Base-by-base conservation (phyloP, 1,284 basidiomycete species). In the Malassezia sp. region DNA sequence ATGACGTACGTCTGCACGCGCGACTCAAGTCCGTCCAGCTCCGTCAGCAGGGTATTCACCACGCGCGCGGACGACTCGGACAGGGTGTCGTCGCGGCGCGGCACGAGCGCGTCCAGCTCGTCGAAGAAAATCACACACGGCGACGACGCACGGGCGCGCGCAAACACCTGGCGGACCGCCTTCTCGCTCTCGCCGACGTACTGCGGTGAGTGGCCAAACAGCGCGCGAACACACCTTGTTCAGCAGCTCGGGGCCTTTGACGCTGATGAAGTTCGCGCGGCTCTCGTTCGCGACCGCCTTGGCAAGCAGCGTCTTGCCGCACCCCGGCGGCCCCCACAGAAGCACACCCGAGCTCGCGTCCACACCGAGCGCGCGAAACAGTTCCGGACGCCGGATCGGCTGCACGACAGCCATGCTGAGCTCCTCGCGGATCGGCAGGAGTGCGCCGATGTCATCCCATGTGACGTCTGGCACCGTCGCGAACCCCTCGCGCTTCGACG, bases 251-350 rank as follows among this genome's bases (percentile, higher is more conserved):
- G 91, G 91, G 0, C 91, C 93, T 66, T 96, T 97, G 46, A 97
- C 85, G 59, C 84, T 88, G 63, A 97, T 95, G 60, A 96, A 96
- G 72, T 91, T 96, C 20, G 90, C 91, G 48, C 80, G 75, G 43
- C 80, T 84, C 73, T 95, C 90, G 71, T 89, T 95, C 8, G 91
- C 91, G 2, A 96, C 90, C 0, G 91, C 91, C 71, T 95, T 96
- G 1, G 91, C 91, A 6, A 96, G 74, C 17, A 96, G 70, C 0
- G 91, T 97, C 73, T 96, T 96, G 9, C 91, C 90, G 67, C 91
- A 96, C 4, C 91, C 91, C 0, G 91, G 91, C 8, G 91, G 91
- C 14, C 91, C 91, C 91, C 90, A 97, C n/a, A 96, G 74, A 17
- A 96, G 74, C 1, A 96, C 91, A 2, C 91, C 91, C 6, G 57